Evolutionary conservation across 129 eudicot genomes (phyloP).

Genomic region (Artemisia annua): DNA sequence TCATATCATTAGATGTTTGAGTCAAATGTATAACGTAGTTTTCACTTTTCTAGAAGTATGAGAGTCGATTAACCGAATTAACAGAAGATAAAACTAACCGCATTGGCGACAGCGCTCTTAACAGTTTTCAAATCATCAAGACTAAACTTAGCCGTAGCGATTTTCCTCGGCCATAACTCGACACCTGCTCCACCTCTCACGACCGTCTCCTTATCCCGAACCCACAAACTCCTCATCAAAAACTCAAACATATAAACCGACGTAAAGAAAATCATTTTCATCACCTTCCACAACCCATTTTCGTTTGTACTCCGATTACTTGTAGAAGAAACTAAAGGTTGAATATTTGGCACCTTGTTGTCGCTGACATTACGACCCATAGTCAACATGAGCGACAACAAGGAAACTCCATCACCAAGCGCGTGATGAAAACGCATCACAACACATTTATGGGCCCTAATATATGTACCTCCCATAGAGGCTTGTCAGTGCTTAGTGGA

Average conservation of each 20-base stretch:
- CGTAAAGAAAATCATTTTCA: conserved; percentile 51
- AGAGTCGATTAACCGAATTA: neutral
- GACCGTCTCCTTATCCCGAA: conserved; percentile 52
- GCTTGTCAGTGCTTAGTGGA: conserved; percentile 63
- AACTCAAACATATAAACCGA: conserved; percentile 52
- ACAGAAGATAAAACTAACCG: conserved; percentile 38
- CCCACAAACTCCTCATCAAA: conserved; percentile 56
- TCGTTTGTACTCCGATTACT: conserved; percentile 3
- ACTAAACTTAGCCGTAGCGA: conserved; percentile 65
- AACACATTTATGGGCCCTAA: conserved; percentile 55
- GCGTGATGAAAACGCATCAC: conserved; percentile 91
- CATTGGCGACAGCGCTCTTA: conserved; percentile 50
- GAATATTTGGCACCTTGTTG: conserved; percentile 34
- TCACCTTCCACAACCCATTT: conserved; percentile 19
- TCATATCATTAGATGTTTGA: too few relatives aligned
- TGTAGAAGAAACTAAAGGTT: neutral
- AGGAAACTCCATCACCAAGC: conserved; percentile 86
- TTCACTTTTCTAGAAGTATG: neutral
- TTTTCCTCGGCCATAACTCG: conserved; percentile 87
- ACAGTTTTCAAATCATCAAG: conserved; percentile 77
- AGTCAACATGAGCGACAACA: conserved; percentile 67
- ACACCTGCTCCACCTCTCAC: conserved; percentile 84
- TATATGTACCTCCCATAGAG: conserved; percentile 83
- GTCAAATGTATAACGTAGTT: too few relatives aligned
- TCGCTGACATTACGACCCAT: conserved; percentile 49